Conservation (phyloP, 805 yeast species). For the Ogataea degrootiae region DNA sequence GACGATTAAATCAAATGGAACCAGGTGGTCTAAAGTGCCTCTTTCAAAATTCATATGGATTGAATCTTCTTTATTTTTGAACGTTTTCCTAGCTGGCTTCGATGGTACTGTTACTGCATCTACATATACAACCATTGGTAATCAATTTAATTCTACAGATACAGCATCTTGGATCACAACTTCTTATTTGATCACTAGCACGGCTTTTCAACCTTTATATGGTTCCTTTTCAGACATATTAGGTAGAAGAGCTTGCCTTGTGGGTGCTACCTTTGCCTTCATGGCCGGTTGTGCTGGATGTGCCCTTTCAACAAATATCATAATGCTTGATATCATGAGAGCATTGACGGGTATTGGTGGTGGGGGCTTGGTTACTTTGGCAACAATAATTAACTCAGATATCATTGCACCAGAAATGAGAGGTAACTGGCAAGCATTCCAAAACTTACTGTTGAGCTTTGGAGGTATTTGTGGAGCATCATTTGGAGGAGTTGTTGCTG, state of each 20-base stretch:
- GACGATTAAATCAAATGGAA: too few species aligned
- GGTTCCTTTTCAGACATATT: slow-evolving; percentile 46
- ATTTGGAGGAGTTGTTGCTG: slow-evolving; percentile 49
- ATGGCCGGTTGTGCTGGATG: slow-evolving; percentile 35
- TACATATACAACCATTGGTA: slow-evolving; percentile 40
- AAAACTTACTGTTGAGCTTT: slow-evolving; percentile 64
- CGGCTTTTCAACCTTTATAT: slow-evolving; percentile 44
- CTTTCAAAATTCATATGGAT: slow-evolving; percentile 7
- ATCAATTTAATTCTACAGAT: slow-evolving; percentile 39
- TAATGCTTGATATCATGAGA: slow-evolving; percentile 45
- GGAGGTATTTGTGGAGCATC: slow-evolving; percentile 72
- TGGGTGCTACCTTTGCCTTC: slow-evolving; percentile 26
- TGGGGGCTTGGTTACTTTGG: slow-evolving; percentile 69
- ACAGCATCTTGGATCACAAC: slow-evolving; percentile 34
- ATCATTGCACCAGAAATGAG: slow-evolving; percentile 67
- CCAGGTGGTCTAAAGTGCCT: not conserved
- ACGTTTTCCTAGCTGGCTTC: slow-evolving; percentile 37
- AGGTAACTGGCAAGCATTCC: slow-evolving; percentile 75
- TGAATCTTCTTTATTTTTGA: slow-evolving; percentile 7
- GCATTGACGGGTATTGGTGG: slow-evolving; percentile 82
- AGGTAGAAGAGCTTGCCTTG: slow-evolving; percentile 35
- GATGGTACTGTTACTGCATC: slow-evolving; percentile 47
- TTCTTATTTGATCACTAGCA: slow-evolving; percentile 30
- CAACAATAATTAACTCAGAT: slow-evolving; percentile 69
- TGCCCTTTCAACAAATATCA: slow-evolving; percentile 33